phyloP scores from a whole-genome alignment of 257 asterid species.

The Petunia secreta region DNA sequence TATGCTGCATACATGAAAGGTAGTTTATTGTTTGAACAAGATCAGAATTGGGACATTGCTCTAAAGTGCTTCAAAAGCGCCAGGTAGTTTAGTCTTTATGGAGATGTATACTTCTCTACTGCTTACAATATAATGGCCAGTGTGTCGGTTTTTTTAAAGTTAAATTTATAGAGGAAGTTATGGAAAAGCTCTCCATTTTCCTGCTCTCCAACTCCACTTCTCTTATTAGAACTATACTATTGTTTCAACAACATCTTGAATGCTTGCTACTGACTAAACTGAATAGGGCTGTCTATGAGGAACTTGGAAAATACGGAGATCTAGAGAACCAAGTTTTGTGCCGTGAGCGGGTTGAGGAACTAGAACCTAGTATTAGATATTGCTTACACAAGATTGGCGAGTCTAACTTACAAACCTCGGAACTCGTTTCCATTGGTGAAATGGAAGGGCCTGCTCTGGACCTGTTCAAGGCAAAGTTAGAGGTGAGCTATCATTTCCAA shows the following conservation, averaged over 20 bases:
- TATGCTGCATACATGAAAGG: slow-evolving; percentile 97
- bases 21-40: slow-evolving; percentile 88
- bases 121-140: not conserved
- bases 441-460: slow-evolving; percentile 97
- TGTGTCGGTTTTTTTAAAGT: not conserved
- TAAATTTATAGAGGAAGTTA: not conserved
- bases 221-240: slow-evolving; percentile 7
- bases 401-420: slow-evolving; percentile 85
- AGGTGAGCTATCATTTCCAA: slow-evolving; percentile 52
- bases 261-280: slow-evolving; percentile 34
- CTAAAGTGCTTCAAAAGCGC: slow-evolving; percentile 89
- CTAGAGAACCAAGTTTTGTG: slow-evolving; percentile 86
- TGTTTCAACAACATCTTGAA: slow-evolving; percentile 21
- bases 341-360: slow-evolving; percentile 94
- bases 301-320: slow-evolving; percentile 97
- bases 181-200: slow-evolving; percentile 23
- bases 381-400: slow-evolving; percentile 92
- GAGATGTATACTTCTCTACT: not conserved
- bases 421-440: slow-evolving; percentile 79
- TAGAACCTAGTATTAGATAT: slow-evolving; percentile 87
- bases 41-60: slow-evolving; percentile 90
- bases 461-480: slow-evolving; percentile 91
- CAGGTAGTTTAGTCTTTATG: slow-evolving; percentile 50
- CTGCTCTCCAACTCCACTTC: not conserved
- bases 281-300: slow-evolving; percentile 95